Percentiles rank a stretch among this genome's conserved stretches.
Conservation (phyloP, 2,329 filamentous ascomycete species). For the Cyanodermella asteris region DNA sequence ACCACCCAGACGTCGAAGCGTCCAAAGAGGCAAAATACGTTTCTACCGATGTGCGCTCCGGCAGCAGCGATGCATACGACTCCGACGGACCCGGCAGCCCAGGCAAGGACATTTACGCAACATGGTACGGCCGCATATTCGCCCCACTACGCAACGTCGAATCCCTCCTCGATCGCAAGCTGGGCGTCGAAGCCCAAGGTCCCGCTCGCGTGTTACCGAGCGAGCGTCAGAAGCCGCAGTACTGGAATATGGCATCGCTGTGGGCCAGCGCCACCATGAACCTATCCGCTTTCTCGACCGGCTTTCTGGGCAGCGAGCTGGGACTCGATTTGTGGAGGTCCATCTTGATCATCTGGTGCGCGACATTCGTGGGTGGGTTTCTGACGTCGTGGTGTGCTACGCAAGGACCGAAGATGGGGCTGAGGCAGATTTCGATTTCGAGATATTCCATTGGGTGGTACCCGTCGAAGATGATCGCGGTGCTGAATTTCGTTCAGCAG, state of each 20-base stretch:
- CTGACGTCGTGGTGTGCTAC: slow-evolving; percentile 29
- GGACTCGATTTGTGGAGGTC: slow-evolving; percentile 24
- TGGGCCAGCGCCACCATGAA: slow-evolving; percentile 32
- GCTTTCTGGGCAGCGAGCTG: slow-evolving; percentile 28
- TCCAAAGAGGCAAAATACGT: too few species aligned
- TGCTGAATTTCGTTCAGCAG: slow-evolving; percentile 13
- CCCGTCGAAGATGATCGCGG: slow-evolving; percentile 28
- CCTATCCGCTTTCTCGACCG: slow-evolving; percentile 28
- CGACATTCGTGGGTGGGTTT: slow-evolving; percentile 22
- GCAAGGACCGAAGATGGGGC: slow-evolving; percentile 26
- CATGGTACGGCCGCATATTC: slow-evolving; percentile 6
- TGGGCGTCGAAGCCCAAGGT: slow-evolving; percentile 28
- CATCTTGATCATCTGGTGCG: slow-evolving; percentile 24
- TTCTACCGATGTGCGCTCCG: too few species aligned
- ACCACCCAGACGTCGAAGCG: too few species aligned
- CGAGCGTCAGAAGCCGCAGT: slow-evolving; percentile 17
- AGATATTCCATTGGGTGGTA: slow-evolving; percentile 30
- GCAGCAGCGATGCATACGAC: too few species aligned
- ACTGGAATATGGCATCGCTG: slow-evolving; percentile 25
- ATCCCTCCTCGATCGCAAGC: slow-evolving; percentile 20
- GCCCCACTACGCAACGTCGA: slow-evolving; percentile 19
- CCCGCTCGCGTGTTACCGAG: slow-evolving; percentile 25
- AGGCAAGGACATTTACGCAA: too few species aligned
- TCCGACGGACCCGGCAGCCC: too few species aligned
- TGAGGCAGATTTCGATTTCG: slow-evolving; percentile 29